Evolutionary conservation across 2,329 filamentous ascomycete genomes (phyloP).

Genomic region (Calycina herbarum): DNA sequence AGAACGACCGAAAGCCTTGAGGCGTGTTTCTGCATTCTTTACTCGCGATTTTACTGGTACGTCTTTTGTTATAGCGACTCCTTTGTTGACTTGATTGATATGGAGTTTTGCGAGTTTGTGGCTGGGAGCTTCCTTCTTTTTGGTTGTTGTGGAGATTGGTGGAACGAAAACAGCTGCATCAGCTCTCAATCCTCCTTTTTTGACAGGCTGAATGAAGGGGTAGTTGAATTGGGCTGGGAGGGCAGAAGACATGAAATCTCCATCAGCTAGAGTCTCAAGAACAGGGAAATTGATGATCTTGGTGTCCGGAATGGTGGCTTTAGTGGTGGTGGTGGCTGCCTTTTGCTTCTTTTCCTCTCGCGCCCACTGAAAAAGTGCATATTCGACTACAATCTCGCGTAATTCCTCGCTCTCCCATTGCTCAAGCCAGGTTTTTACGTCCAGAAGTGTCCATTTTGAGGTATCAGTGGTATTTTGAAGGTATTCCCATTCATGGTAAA

Average conservation of each 20-base stretch:
- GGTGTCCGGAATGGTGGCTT: no score
- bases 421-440: not conserved
- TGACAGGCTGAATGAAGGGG: not conserved
- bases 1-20: not conserved
- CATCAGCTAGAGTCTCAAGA: not conserved
- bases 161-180: not conserved
- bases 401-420: not conserved
- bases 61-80: not conserved
- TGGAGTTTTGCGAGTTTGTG: not conserved
- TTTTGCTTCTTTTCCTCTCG: no score
- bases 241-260: not conserved
- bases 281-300: no score
- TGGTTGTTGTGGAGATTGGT: not conserved
- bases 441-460: not conserved
- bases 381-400: not conserved
- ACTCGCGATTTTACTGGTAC: not conserved
- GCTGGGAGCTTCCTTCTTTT: not conserved
- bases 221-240: not conserved
- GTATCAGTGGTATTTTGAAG: not conserved
- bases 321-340: no score
- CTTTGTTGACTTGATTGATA: not conserved
- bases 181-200: not conserved
- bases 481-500: not conserved
- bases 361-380: no score
- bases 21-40: not conserved